Percentiles rank a stretch among this genome's conserved stretches.
Conservation (phyloP, 176 grass and related monocot genomes). For the Guadua angustifolia region DNA sequence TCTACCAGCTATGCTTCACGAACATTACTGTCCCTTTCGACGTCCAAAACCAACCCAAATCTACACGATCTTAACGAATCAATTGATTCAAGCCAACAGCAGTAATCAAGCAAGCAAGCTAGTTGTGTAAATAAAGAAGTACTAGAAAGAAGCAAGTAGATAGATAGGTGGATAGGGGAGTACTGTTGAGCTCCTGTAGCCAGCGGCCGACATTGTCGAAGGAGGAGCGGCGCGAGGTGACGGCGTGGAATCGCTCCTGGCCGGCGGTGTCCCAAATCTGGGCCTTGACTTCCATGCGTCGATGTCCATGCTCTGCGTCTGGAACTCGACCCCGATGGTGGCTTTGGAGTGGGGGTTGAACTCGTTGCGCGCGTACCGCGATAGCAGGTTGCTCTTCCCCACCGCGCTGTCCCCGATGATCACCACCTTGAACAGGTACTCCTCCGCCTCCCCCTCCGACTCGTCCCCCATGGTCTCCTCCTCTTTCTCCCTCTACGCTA, state of each 20-base stretch:
- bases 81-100: background rate
- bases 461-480: constrained; percentile 44
- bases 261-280: constrained; percentile 99
- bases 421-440: constrained; percentile 79
- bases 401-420: constrained; percentile 75
- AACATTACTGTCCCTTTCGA: background rate
- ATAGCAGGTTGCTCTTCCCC: constrained; percentile 70
- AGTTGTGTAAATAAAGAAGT: background rate
- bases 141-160: background rate
- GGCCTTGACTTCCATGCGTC: constrained; percentile 88
- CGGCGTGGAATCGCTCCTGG: constrained; percentile 78
- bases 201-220: constrained; percentile 62
- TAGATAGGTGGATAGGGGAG: background rate
- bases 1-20: background rate
- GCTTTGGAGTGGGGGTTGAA: constrained; percentile 76
- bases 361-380: constrained; percentile 68
- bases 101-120: background rate
- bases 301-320: constrained; percentile 68
- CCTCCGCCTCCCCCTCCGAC: constrained; percentile 65
- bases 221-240: constrained; percentile 59
- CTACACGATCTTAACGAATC: constrained; percentile 29
- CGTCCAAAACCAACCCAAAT: constrained; percentile 27
- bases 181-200: constrained; percentile 75
- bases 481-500: background rate
- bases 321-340: constrained; percentile 78